phyloP scores from a whole-genome alignment of 73 alveolate genomes.

The Paramecium sonneborni region DNA sequence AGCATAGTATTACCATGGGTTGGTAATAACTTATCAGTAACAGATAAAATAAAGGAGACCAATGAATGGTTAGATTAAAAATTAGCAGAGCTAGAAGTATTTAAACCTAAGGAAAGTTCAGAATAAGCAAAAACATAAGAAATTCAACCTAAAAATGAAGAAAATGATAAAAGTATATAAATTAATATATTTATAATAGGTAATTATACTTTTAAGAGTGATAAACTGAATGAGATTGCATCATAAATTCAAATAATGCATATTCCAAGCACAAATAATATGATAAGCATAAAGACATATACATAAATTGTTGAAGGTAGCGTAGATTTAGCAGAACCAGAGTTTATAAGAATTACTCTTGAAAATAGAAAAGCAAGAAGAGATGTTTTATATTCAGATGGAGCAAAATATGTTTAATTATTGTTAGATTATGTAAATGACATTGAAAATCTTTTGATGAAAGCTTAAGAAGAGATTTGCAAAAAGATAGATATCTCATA shows the following conservation, averaged over 20 bases:
- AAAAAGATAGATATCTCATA: constrained; percentile 52
- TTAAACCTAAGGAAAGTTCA: not conserved
- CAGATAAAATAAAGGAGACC: not conserved
- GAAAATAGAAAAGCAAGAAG: constrained; percentile 64
- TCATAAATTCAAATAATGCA: constrained; percentile 52
- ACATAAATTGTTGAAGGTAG: constrained; percentile 47
- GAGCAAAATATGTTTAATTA: not conserved
- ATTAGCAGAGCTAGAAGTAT: not conserved
- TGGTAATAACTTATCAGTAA: not conserved
- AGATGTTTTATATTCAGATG: constrained; percentile 38
- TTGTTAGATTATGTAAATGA: constrained; percentile 50
- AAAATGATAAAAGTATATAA: not conserved
- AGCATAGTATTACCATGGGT: constrained; percentile 21
- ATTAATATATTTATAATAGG: not conserved
- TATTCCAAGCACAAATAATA: constrained; percentile 46
- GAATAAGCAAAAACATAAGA: not conserved
- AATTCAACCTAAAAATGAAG: not conserved
- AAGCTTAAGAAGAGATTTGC: constrained; percentile 62
- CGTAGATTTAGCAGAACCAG: constrained; percentile 58
- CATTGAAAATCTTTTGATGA: constrained; percentile 53
- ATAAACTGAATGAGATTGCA: constrained; percentile 53
- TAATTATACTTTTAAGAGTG: not conserved
- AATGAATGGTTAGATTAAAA: constrained; percentile 19
- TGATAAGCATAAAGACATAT: constrained; percentile 45
- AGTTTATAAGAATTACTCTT: constrained; percentile 52